phyloP scores from a whole-genome alignment of 139 green algal species.

The Coelastrella sp. region DNA sequence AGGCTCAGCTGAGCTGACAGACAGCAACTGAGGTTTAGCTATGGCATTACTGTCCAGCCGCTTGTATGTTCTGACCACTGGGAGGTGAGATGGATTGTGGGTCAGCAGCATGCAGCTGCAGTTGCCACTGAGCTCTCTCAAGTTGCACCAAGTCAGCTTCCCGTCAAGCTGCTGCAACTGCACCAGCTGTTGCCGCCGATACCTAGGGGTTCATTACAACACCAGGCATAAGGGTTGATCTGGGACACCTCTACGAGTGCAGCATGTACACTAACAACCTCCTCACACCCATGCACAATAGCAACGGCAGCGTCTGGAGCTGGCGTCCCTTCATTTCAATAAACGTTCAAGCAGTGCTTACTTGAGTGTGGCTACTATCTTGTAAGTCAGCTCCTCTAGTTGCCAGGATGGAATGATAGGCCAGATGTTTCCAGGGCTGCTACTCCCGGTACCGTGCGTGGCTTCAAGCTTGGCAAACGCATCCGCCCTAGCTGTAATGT shows the following conservation, averaged over 20 bases:
- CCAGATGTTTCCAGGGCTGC: neutral
- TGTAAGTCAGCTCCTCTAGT: conserved; percentile 38
- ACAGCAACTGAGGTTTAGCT: conserved; percentile 62
- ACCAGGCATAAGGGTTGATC: too few relatives aligned
- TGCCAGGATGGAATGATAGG: neutral
- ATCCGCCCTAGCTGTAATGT: conserved; percentile 12
- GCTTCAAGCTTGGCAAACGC: conserved; percentile 53
- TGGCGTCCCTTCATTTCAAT: neutral
- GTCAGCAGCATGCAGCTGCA: conserved; percentile 69
- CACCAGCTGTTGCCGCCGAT: conserved; percentile 66
- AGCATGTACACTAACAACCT: too few relatives aligned
- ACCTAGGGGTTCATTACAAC: conserved; percentile 51
- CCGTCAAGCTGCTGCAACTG: conserved; percentile 68
- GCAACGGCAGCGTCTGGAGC: neutral
- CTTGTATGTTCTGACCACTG: conserved; percentile 55
- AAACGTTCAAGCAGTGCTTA: neutral
- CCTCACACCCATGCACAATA: too few relatives aligned
- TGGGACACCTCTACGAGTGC: too few relatives aligned
- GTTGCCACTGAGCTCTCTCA: conserved; percentile 70
- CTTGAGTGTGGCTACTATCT: conserved; percentile 12
- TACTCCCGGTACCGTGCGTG: neutral
- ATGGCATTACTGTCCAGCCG: conserved; percentile 59
- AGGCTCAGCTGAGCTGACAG: conserved; percentile 72
- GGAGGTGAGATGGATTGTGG: conserved; percentile 49
- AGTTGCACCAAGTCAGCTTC: conserved; percentile 71